Evolutionary conservation across 192 early-diverging fungal genomes (phyloP), one percentile per base, ranked within the genome.

Genomic region (Entomortierella beljakovae): DNA sequence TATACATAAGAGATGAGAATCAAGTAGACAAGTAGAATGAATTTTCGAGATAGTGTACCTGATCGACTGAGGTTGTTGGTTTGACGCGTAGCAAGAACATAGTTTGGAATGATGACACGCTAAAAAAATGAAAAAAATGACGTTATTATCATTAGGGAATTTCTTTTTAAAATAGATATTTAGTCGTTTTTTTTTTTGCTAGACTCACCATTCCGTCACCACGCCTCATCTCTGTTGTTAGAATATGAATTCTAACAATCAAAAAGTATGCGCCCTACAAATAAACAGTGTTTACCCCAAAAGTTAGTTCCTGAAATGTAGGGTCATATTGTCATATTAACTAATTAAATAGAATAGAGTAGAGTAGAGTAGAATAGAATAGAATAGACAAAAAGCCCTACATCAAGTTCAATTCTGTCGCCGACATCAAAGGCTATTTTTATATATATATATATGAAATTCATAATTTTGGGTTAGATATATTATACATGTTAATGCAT

Each of bases 41-140:
- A 10, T n/a, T 46, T 48, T 43, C 40, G 7, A 0, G 33, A 16
- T 43, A 50, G 37, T 0, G 6, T 64, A 69, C 74, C 33, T 57
- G 74, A 62, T 5, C 74, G 74, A 50, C 66, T 77, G 28, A 69
- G 66, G 54, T 77, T 77, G 38, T 77, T 23, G 34, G 69, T 69
- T 31, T 77, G 52, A 7, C 55, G 42, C 9, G 34, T 50, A 2
- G 65, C 74, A 23, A 77, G 59, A 5, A 77, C 34, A 33, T 64
- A 50, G 61, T 77, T 77, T 1, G 74, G 66, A 15, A 60, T 37
- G 18, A 64, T 28, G 23, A 75, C 64, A 55, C 51, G 57, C 72
- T 75, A 48, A n/a, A 16, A 20, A 22, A 37, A 2, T 6, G 42
- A 15, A 42, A 29, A 28, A 57, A 48, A 33, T 26, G 43, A 46